Percentiles rank a stretch among this genome's conserved stretches.
These are phyloP conservation scores for Pelargonium australe DNA, from an alignment of 441 rosid species.

Conservation along the genomic window DNA sequence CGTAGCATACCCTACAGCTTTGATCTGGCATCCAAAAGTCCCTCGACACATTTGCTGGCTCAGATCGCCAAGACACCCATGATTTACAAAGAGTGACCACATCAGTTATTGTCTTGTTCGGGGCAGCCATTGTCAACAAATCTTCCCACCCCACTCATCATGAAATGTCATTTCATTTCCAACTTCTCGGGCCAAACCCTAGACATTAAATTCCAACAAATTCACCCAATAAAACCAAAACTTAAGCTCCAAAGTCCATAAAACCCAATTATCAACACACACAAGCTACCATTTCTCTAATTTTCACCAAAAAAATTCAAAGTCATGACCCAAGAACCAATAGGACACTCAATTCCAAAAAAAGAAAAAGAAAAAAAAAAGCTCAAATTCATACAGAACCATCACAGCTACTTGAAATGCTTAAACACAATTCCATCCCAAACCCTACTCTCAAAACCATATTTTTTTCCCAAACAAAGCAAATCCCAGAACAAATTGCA, in stretches of 20 bases:
- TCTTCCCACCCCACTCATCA: conserved; percentile 52
- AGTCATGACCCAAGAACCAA: conserved; percentile 14
- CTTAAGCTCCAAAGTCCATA: conserved; percentile 1
- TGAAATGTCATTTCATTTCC: conserved; percentile 47
- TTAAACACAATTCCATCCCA: conserved; percentile 15
- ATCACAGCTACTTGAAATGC: conserved; percentile 13
- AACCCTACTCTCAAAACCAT: conserved; percentile 16
- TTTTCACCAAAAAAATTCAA: background rate
- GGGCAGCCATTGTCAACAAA: conserved; percentile 54
- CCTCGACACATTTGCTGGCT: conserved; percentile 72
- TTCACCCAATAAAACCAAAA: conserved; percentile 3
- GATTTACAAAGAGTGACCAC: conserved; percentile 46
- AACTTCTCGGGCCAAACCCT: conserved; percentile 28
- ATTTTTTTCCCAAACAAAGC: conserved; percentile 7
- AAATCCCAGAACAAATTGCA: background rate
- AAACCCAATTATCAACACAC: background rate
- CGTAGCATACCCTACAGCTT: conserved; percentile 94
- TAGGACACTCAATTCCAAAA: background rate
- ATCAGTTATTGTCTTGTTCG: conserved; percentile 54
- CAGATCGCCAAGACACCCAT: conserved; percentile 77
- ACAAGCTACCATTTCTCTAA: conserved; percentile 8
- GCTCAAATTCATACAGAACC: conserved; percentile 17
- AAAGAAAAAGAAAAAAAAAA: background rate
- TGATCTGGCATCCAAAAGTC: conserved; percentile 99
- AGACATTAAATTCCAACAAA: conserved; percentile 18